A percentile compares a stretch with the other conserved stretches of the same genome.
These are phyloP conservation scores for Anaeramoeba ignava DNA, from an alignment of 78 protist genomes.

Conservation along the genomic window DNA sequence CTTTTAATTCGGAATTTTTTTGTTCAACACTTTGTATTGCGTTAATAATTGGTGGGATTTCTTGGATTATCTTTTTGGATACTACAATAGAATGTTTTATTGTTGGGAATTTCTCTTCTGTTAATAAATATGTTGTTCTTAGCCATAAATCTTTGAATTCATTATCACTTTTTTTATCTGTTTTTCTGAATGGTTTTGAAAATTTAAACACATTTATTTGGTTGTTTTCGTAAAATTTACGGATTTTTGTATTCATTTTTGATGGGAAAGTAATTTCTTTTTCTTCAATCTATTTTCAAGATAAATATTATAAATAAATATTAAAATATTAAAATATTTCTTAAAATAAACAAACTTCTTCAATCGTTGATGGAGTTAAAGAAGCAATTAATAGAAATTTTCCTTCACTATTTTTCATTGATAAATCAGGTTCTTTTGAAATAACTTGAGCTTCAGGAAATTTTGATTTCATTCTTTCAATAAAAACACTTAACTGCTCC, in stretches of 20 bases:
- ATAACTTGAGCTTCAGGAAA: background rate
- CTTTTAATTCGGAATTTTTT: background rate
- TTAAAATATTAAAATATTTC: background rate
- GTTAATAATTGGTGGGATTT: background rate
- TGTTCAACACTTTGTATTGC: background rate
- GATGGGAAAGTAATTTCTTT: too few relatives aligned
- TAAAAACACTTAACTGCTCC: background rate
- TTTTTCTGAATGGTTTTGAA: background rate
- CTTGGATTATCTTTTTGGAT: background rate
- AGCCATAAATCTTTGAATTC: slow-evolving; percentile 1
- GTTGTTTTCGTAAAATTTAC: background rate
- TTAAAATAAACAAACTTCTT: background rate
- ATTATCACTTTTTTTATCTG: background rate
- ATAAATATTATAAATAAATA: too few relatives aligned
- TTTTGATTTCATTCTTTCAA: background rate
- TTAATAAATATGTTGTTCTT: background rate
- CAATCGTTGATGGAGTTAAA: background rate
- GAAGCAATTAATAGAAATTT: background rate
- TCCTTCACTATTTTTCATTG: background rate
- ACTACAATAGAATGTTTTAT: background rate
- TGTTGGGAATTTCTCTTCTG: background rate
- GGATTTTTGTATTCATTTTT: background rate
- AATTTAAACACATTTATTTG: background rate
- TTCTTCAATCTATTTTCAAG: too few relatives aligned
- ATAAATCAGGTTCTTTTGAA: background rate